Conservation (phyloP, 805 yeast species). For the Spathaspora girioi region DNA sequence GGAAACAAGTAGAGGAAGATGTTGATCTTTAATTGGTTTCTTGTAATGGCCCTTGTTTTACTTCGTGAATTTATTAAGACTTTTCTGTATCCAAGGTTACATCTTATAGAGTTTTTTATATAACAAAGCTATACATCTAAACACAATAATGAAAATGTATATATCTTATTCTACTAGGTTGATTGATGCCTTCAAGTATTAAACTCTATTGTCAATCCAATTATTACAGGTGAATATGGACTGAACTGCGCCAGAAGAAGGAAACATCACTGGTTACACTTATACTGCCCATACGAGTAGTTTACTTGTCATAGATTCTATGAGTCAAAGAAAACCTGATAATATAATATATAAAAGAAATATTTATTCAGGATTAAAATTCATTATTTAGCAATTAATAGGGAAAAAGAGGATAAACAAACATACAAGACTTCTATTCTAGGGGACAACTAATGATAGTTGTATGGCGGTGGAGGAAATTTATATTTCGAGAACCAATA, state of each 20-base stretch:
- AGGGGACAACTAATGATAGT: constrained; percentile 16
- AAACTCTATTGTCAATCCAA: constrained; percentile 23
- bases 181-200: constrained; percentile 40
- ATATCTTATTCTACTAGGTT: too few relatives aligned
- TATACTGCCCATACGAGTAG: too few relatives aligned
- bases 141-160: not conserved
- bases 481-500: constrained; percentile 24
- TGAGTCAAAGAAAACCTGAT: too few relatives aligned
- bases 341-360: too few relatives aligned
- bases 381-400: too few relatives aligned
- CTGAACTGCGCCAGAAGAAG: too few relatives aligned
- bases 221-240: too few relatives aligned
- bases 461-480: constrained; percentile 8
- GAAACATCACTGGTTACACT: too few relatives aligned
- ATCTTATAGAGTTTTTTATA: not conserved
- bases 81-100: not conserved
- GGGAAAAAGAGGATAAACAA: too few relatives aligned
- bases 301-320: too few relatives aligned
- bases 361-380: too few relatives aligned
- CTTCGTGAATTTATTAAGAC: constrained; percentile 15
- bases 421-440: constrained; percentile 11
- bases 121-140: constrained; percentile 1
- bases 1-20: constrained; percentile 20
- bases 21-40: constrained; percentile 28
- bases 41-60: constrained; percentile 23